A percentile compares a stretch with the other conserved stretches of the same genome.
Evolutionary conservation across 805 yeast species (phyloP).

Genomic region (Kregervanrija fluxuum): DNA sequence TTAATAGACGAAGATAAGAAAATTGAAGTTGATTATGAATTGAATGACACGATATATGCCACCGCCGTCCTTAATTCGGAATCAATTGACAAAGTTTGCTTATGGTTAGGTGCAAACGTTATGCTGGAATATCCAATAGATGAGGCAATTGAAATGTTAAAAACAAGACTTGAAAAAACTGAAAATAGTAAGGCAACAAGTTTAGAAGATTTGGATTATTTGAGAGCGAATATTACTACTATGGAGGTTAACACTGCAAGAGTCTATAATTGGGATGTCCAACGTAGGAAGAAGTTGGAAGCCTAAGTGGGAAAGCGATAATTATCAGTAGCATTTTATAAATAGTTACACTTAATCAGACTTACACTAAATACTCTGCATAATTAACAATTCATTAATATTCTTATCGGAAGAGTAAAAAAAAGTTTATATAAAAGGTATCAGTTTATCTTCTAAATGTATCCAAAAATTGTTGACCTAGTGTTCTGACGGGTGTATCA

Average conservation of each 20-base stretch:
- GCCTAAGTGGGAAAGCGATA: constrained; percentile 4
- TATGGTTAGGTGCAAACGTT: constrained; percentile 98
- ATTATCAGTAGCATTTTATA: constrained; percentile 1
- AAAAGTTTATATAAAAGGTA: constrained; percentile 4
- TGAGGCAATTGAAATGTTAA: constrained; percentile 73
- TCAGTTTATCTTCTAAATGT: constrained; percentile 37
- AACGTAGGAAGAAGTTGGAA: constrained; percentile 50
- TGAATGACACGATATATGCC: constrained; percentile 88
- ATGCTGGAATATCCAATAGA: constrained; percentile 91
- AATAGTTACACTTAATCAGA: neutral
- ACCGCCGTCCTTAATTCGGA: constrained; percentile 65
- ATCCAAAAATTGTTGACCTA: constrained; percentile 54
- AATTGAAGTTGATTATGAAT: constrained; percentile 77
- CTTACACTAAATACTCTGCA: neutral
- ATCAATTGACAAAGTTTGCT: constrained; percentile 51
- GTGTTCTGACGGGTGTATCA: constrained; percentile 55
- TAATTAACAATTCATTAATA: no score
- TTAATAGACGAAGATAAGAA: constrained; percentile 28
- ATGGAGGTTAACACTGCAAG: constrained; percentile 98
- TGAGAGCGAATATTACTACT: constrained; percentile 86
- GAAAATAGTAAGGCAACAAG: constrained; percentile 51
- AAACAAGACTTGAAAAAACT: constrained; percentile 56
- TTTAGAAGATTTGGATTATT: constrained; percentile 77
- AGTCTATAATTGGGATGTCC: constrained; percentile 82
- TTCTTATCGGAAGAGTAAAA: neutral